phyloP scores from a whole-genome alignment of 257 asterid species.

The Echites panduratus region DNA sequence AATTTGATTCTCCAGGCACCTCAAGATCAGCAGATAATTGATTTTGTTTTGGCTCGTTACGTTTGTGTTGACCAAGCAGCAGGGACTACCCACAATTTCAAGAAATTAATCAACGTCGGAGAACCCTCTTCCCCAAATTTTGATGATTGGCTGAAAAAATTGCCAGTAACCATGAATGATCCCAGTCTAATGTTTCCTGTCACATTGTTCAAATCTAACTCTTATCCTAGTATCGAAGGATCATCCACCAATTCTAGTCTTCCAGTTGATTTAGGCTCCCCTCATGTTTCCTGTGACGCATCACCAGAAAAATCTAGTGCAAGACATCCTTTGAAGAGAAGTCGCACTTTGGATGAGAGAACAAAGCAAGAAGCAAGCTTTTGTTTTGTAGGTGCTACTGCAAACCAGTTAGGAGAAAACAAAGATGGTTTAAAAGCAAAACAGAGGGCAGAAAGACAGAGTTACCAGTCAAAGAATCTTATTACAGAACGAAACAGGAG shows the following conservation, averaged over 20 bases:
- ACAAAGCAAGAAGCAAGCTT: slow-evolving; percentile 19
- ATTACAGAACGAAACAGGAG: slow-evolving; percentile 75
- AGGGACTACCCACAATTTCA: slow-evolving; percentile 17
- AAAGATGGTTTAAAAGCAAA: slow-evolving; percentile 9
- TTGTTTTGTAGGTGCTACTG: slow-evolving; percentile 5
- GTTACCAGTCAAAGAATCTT: slow-evolving; percentile 72
- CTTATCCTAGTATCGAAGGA: slow-evolving; percentile 49
- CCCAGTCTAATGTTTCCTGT: slow-evolving; percentile 14
- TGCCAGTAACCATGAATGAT: slow-evolving; percentile 22
- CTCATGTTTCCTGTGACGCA: slow-evolving; percentile 16
- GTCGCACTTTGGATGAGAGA: slow-evolving; percentile 19
- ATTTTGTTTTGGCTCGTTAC: slow-evolving; percentile 36
- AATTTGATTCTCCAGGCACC: slow-evolving; percentile 40
- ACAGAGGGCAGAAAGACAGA: slow-evolving; percentile 37
- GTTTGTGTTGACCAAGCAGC: slow-evolving; percentile 28
- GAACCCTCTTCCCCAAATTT: slow-evolving; percentile 22
- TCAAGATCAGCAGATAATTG: slow-evolving; percentile 44
- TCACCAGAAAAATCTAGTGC: slow-evolving; percentile 30
- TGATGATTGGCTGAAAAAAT: slow-evolving; percentile 17
- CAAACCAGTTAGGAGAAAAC: slow-evolving; percentile 6
- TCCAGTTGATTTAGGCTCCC: slow-evolving; percentile 32
- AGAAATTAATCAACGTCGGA: neutral
- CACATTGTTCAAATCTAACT: slow-evolving; percentile 24
- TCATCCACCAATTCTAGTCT: slow-evolving; percentile 54
- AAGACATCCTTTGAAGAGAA: slow-evolving; percentile 19